These are phyloP conservation scores for Aspergillus ustus DNA, from an alignment of 2,329 filamentous ascomycete species.

Conservation along the genomic window DNA sequence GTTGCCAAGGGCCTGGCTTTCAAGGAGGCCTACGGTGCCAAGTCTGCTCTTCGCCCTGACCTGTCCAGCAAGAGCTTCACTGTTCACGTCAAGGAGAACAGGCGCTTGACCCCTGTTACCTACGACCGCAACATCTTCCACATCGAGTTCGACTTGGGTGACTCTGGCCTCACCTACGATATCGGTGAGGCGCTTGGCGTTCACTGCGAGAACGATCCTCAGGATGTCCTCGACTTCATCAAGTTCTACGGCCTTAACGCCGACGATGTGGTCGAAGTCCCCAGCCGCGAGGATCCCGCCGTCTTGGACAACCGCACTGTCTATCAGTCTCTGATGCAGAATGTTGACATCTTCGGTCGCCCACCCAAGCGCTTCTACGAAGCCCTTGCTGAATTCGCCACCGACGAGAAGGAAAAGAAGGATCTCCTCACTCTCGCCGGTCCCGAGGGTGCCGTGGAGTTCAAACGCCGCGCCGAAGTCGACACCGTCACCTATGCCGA, in stretches of 20 bases:
- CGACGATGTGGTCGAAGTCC: conserved; percentile 86
- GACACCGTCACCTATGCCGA: conserved; percentile 93
- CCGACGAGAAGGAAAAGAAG: conserved; percentile 79
- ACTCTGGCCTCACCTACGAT: conserved; percentile 90
- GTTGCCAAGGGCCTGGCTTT: conserved; percentile 88
- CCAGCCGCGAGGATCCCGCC: conserved; percentile 75
- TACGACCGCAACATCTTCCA: conserved; percentile 99
- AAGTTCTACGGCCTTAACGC: conserved; percentile 83
- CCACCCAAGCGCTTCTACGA: conserved; percentile 99
- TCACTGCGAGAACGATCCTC: conserved; percentile 88
- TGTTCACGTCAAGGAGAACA: conserved; percentile 92
- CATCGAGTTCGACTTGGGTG: conserved; percentile 95
- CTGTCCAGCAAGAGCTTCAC: conserved; percentile 82
- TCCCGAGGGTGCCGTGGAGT: conserved; percentile 80
- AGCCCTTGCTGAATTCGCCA: conserved; percentile 81
- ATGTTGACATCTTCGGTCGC: conserved; percentile 94
- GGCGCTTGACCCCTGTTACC: conserved; percentile 80
- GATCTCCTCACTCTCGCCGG: conserved; percentile 77
- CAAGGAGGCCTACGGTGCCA: conserved; percentile 88
- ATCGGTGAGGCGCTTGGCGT: conserved; percentile 97
- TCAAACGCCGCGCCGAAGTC: conserved; percentile 89
- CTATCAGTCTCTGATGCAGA: conserved; percentile 88
- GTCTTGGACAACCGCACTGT: conserved; percentile 87
- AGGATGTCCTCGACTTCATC: conserved; percentile 83
- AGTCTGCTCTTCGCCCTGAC: conserved; percentile 78